Conservation (phyloP, 202 grass and related monocot genomes). For the Dendrocalamus latiflorus region DNA sequence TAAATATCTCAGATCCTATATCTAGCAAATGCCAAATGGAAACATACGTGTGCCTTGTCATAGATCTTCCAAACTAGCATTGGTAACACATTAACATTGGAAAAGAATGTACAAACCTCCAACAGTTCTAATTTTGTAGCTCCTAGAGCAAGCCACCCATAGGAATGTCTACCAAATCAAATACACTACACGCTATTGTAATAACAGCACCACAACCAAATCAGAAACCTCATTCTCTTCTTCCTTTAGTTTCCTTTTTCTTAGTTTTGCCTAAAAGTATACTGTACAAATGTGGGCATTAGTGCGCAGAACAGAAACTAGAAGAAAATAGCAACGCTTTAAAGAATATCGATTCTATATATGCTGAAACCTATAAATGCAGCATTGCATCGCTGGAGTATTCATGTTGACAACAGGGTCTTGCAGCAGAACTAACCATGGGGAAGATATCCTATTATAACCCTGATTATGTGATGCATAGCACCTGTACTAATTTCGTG, state of each 20-base stretch:
- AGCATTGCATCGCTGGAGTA: not conserved
- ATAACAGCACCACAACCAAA: not conserved
- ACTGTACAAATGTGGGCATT: not conserved
- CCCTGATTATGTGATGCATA: not conserved
- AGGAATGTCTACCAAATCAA: not conserved
- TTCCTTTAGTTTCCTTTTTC: not conserved
- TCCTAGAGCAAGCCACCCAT: not conserved
- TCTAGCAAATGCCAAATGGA: not conserved
- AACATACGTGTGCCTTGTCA: not conserved
- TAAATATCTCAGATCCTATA: not conserved
- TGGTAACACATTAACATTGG: not conserved
- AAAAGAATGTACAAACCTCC: not conserved
- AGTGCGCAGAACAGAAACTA: not conserved
- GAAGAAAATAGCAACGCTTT: not conserved
- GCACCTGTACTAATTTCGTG: not conserved
- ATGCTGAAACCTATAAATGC: not conserved
- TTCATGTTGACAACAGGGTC: not conserved
- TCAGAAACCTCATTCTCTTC: not conserved
- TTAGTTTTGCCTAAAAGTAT: not conserved
- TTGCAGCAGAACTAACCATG: not conserved
- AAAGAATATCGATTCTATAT: not conserved
- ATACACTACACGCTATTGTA: not conserved
- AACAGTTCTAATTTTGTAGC: not conserved
- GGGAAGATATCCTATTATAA: not conserved
- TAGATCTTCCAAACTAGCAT: not conserved